Percentiles rank a stretch among this genome's conserved stretches.
phyloP scores from a whole-genome alignment of 306 rosid species.

The Ziziphus jujuba region DNA sequence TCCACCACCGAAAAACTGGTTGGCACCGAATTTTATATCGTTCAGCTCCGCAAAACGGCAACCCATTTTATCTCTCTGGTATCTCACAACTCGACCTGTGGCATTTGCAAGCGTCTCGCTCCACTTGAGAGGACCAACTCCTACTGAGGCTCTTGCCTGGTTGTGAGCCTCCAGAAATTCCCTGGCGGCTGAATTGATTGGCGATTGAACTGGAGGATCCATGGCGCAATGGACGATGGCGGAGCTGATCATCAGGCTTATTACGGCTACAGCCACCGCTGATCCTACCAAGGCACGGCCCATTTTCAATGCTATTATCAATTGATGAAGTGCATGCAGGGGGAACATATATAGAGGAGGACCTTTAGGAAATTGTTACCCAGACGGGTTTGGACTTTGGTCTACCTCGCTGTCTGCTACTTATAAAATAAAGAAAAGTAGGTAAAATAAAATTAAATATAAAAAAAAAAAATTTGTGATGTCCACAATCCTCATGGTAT shows the following conservation, averaged over 20 bases:
- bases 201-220: conserved; percentile 1
- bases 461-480: too few relatives aligned
- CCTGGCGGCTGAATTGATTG: conserved; percentile 15
- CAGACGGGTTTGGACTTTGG: too few relatives aligned
- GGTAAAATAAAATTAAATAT: too few relatives aligned
- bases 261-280: background rate
- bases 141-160: conserved; percentile 64
- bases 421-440: too few relatives aligned
- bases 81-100: conserved; percentile 36
- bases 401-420: too few relatives aligned
- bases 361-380: too few relatives aligned
- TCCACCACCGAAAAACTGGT: conserved; percentile 50
- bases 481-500: too few relatives aligned
- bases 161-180: conserved; percentile 61
- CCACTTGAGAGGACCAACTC: conserved; percentile 57
- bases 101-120: conserved; percentile 50
- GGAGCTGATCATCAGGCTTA: too few relatives aligned
- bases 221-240: too few relatives aligned
- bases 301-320: too few relatives aligned
- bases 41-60: conserved; percentile 53
- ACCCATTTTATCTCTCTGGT: conserved; percentile 41
- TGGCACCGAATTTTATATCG: conserved; percentile 47
- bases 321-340: too few relatives aligned
- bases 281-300: background rate
- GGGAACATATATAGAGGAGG: too few relatives aligned